These are phyloP conservation scores for Cordyceps farinosa DNA, from an alignment of 2,329 filamentous ascomycete species.

Conservation along the genomic window DNA sequence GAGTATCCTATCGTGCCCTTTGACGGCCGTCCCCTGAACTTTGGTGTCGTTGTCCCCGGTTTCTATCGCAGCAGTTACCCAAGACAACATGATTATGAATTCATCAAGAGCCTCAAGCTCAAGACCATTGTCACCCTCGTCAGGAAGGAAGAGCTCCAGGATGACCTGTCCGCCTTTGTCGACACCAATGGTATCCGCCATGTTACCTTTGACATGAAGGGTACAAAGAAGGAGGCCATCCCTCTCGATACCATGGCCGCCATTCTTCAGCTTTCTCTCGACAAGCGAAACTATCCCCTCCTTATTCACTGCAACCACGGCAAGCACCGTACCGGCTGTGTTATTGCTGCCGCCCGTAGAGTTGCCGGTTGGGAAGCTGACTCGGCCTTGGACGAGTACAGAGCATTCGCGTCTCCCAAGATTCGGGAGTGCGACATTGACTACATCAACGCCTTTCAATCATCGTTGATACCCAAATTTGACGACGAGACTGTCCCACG, in stretches of 20 bases:
- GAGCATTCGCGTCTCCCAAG: constrained; percentile 59
- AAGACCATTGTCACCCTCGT: constrained; percentile 75
- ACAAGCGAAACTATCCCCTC: constrained; percentile 72
- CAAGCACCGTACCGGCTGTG: constrained; percentile 88
- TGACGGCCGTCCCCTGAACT: constrained; percentile 60
- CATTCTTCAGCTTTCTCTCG: constrained; percentile 68
- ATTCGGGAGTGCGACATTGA: constrained; percentile 56
- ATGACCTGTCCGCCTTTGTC: constrained; percentile 60
- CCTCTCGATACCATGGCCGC: constrained; percentile 63
- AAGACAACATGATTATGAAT: constrained; percentile 63
- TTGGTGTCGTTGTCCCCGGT: constrained; percentile 68
- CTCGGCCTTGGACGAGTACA: constrained; percentile 69
- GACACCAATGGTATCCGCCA: constrained; percentile 65
- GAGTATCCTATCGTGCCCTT: constrained; percentile 24
- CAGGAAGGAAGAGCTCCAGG: constrained; percentile 54
- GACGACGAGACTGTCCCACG: constrained; percentile 17
- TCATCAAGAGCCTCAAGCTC: constrained; percentile 63
- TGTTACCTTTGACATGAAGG: constrained; percentile 70
- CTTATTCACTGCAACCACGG: constrained; percentile 93
- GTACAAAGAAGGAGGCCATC: constrained; percentile 81
- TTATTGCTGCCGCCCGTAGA: constrained; percentile 76
- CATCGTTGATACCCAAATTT: constrained; percentile 32
- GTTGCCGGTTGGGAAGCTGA: constrained; percentile 63
- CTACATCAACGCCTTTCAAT: constrained; percentile 53
- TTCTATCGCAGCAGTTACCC: constrained; percentile 85